Evolutionary conservation across 2,329 filamentous ascomycete genomes (phyloP).

Genomic region (Sporothrix protearum): DNA sequence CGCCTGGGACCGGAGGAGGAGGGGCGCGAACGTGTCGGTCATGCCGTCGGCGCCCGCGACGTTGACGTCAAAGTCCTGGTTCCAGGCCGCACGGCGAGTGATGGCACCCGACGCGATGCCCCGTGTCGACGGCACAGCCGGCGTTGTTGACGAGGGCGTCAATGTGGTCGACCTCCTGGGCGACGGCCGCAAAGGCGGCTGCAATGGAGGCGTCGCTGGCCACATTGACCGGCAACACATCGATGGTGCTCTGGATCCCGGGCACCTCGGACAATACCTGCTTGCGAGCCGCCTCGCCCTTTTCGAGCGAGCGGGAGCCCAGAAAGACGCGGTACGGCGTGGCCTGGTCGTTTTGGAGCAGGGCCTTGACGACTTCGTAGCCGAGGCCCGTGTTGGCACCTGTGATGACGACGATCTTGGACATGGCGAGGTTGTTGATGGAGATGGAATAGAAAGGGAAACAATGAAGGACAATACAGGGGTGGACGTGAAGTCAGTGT

Average conservation of each 20-base stretch:
- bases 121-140: constrained; percentile 4
- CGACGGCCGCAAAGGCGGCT: constrained; percentile 32
- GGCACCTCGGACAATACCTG: constrained; percentile 25
- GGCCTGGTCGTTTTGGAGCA: constrained; percentile 24
- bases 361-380: constrained; percentile 31
- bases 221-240: constrained; percentile 34
- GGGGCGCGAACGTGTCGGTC: constrained; percentile 41
- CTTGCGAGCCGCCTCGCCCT: constrained; percentile 29
- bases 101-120: background rate
- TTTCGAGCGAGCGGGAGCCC: constrained; percentile 31
- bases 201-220: constrained; percentile 36
- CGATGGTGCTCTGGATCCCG: constrained; percentile 21
- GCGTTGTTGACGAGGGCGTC: constrained; percentile 39
- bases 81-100: constrained; percentile 42
- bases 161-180: constrained; percentile 31
- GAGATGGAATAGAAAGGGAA: background rate
- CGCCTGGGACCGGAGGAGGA: constrained; percentile 43
- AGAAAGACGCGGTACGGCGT: constrained; percentile 32
- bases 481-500: background rate
- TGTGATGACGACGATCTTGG: constrained; percentile 23
- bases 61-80: constrained; percentile 50
- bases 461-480: too few species aligned
- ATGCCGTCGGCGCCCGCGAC: constrained; percentile 45
- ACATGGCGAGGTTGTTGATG: background rate
- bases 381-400: constrained; percentile 34